A percentile compares a stretch with the other conserved stretches of the same genome.
These are phyloP conservation scores for Phallus indusiatus DNA, from an alignment of 768 basidiomycete species.

Conservation along the genomic window DNA sequence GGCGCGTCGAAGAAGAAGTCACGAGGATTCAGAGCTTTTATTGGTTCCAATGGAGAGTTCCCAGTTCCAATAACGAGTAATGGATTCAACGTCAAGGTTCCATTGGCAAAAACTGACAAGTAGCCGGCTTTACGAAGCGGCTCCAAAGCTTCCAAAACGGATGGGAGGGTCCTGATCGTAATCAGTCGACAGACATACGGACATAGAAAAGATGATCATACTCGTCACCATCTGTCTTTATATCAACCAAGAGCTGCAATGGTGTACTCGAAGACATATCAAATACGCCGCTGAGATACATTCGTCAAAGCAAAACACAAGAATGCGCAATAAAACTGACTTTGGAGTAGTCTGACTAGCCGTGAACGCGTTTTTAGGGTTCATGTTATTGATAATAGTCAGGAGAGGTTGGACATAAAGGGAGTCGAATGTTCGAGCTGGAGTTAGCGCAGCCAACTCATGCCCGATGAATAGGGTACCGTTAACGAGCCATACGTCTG, in stretches of 20 bases:
- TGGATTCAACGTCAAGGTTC: conserved; percentile 26
- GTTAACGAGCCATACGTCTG: conserved; percentile 40
- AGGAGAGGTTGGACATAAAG: conserved; percentile 40
- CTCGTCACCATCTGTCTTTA: conserved; percentile 43
- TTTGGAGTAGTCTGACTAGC: conserved; percentile 30
- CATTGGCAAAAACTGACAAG: conserved; percentile 37
- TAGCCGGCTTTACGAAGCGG: conserved; percentile 36
- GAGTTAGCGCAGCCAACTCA: conserved; percentile 32
- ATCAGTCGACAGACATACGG: not conserved
- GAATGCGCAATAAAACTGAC: conserved; percentile 19
- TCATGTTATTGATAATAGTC: conserved; percentile 30
- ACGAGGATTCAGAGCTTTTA: conserved; percentile 35
- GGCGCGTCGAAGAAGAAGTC: conserved; percentile 47
- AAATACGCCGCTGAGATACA: conserved; percentile 36
- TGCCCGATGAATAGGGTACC: conserved; percentile 41
- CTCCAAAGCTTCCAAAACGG: conserved; percentile 33
- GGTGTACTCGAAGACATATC: conserved; percentile 32
- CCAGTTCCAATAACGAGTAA: conserved; percentile 43
- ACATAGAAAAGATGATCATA: conserved; percentile 16
- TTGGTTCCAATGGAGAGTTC: conserved; percentile 38
- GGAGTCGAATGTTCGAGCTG: conserved; percentile 35
- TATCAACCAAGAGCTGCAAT: conserved; percentile 41
- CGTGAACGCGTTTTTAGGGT: conserved; percentile 34
- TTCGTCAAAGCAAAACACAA: not conserved
- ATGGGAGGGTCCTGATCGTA: conserved; percentile 30